Base-by-base conservation (phyloP, 2,329 filamentous ascomycete genomes). In the Aspergillus fumigatiaffinis region DNA sequence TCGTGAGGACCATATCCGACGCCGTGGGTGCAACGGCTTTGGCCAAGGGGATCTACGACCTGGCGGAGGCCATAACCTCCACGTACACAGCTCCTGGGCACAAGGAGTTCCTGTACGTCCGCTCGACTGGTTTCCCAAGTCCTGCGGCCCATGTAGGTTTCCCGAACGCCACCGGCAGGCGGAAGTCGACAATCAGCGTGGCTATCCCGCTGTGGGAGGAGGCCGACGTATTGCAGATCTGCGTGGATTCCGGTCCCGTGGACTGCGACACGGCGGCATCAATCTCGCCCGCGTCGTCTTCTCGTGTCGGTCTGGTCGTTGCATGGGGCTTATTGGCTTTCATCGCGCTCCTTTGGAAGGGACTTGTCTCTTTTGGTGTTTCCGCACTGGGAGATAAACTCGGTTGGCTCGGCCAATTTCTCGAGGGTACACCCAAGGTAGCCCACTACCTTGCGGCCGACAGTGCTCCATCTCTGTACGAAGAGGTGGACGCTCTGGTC, bases 1-100 rank as follows among this genome's bases (percentile, higher is more conserved):
- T 66, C 58, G 20, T 61, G 48, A 53, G 48, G 38, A 60, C 62
- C 44, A 49, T 66, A 21, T 52, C 51, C 48, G 57, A 58, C 53
- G 54, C 65, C 12, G 52, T 64, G 32, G 55, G 50, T 49, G 50
- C 57, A 44, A 60, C 60, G 12, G 41, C 57, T 10, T 35, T 62
- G 42, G 51, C 59, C n/a, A 62, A 60, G 53, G 53, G 58, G 17
- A 35, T 59, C 51, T 58, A 53, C 49, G 62, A 65, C 42, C 44
- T 66, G 46, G 60, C 56, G 20, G 38, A 65, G 26, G 53, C 47
- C 6, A 25, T 53, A 21, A 28, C 50, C 46, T 42, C 38, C 23
- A 51, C 32, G 50, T 57, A 57, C 47, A 41, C 20, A 23, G 21
- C 25, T 46, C 53, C 55, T 54, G 12, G 44, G 54, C 41, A 56